Evolutionary conservation across 495 filamentous ascomycete species (phyloP), one percentile per base, ranked within the genome.

Genomic region (Penicillium verhagenii): DNA sequence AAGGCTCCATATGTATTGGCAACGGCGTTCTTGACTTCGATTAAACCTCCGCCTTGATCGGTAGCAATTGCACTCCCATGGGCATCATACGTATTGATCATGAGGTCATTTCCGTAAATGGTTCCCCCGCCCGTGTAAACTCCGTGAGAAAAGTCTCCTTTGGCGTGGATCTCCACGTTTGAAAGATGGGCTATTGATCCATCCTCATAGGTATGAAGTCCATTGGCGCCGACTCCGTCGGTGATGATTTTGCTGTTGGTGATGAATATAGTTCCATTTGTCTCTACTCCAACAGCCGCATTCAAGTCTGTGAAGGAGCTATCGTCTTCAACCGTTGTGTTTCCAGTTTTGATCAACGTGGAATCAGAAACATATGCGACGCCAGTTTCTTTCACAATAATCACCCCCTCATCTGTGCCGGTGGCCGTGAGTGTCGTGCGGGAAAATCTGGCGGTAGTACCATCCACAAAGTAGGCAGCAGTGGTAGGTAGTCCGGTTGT

Each of bases 361-460:
- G 10, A 35, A 19, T 52, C 35, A 31, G 18, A n/a, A 25, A 52
- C 33, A 20, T 52, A 43, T 11, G 49, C 49, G 29, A 43, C 38
- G 1, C 47, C 47, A 10, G 37, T 52, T 26, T 52, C 35, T 29
- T 52, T 52, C 10, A 52, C 49, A 6, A 52, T 52, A 9, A 52
- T 52, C 9, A 52, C 49, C 1, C 38, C 38, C 16, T 52, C 49
- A 16, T 52, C 18, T 3, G 49, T 38, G 6, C 35, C 49, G 18
- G 49, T 52, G 8, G 49, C 49, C 23, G 35, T 42, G 18, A 29
- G 37, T 24, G 37, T 52, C 2, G 24, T 52, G 16, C 10, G 18
- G 8, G 49, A 20, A 18, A 42, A 52, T 37, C 23, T 52, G 1
- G 49, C 43, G 24, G 49, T 52, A 21, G 47, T 23, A 2, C 47